A percentile compares a stretch with the other conserved stretches of the same genome.
phyloP scores from a whole-genome alignment of 1,139 yeast species.

The Kurtzmaniella quercitrusa region DNA sequence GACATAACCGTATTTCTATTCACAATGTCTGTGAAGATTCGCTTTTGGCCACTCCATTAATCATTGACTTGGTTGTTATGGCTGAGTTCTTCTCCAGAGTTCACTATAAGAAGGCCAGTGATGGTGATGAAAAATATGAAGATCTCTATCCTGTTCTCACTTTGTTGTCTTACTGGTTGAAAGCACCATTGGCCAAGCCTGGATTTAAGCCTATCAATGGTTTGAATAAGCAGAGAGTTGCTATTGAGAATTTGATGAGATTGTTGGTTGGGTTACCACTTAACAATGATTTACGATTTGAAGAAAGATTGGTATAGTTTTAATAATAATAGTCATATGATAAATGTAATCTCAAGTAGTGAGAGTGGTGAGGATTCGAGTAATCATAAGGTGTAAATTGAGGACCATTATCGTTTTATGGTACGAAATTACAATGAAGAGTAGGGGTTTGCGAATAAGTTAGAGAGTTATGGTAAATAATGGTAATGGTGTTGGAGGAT shows the following conservation, averaged over 20 bases:
- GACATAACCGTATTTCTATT: conserved; percentile 89
- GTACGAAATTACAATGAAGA: too few species aligned
- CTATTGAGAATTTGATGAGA: conserved; percentile 86
- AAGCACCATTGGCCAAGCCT: conserved; percentile 91
- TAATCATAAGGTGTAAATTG: not conserved
- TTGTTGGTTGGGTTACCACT: conserved; percentile 88
- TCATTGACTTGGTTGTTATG: conserved; percentile 85
- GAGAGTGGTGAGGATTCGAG: not conserved
- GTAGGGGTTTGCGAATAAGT: too few species aligned
- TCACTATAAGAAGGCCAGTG: conserved; percentile 56
- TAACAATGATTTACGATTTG: conserved; percentile 87
- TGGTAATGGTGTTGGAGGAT: too few species aligned
- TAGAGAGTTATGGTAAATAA: too few species aligned
- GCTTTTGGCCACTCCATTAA: conserved; percentile 88
- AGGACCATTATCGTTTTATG: too few species aligned
- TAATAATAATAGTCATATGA: not conserved
- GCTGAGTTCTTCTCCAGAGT: conserved; percentile 88
- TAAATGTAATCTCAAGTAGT: too few species aligned
- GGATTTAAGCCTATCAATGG: conserved; percentile 92
- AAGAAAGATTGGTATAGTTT: conserved; percentile 65
- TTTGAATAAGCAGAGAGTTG: conserved; percentile 89
- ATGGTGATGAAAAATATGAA: conserved; percentile 45
- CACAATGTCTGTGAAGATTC: conserved; percentile 98
- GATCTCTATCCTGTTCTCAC: conserved; percentile 82
- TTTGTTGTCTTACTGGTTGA: conserved; percentile 90